A percentile compares a stretch with the other conserved stretches of the same genome.
Conservation (phyloP, 441 rosid species). For the Syzygium malaccense region DNA sequence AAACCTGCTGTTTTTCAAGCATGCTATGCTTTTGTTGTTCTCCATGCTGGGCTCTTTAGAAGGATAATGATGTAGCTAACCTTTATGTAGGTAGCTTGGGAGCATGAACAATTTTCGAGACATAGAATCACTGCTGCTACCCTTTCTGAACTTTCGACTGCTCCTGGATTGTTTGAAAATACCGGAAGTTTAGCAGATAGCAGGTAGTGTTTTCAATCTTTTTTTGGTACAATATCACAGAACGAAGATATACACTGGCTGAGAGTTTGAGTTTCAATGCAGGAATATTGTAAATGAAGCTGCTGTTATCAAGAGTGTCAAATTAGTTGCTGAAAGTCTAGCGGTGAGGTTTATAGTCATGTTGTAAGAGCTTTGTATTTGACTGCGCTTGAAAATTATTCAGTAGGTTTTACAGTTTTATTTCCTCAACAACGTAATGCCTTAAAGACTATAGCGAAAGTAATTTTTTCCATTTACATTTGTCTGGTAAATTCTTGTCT, state of each 20-base stretch:
- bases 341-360: conserved; percentile 49
- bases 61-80: conserved; percentile 25
- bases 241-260: background rate
- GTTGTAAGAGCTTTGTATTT: background rate
- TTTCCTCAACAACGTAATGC: background rate
- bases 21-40: background rate
- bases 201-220: conserved; percentile 39
- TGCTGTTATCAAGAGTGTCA: conserved; percentile 63
- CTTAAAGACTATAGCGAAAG: background rate
- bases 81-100: conserved; percentile 96
- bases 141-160: conserved; percentile 66
- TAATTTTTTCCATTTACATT: background rate
- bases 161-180: conserved; percentile 72
- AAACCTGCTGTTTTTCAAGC: background rate
- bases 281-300: conserved; percentile 65
- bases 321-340: conserved; percentile 90
- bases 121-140: conserved; percentile 95
- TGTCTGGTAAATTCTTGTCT: background rate
- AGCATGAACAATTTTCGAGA: conserved; percentile 97
- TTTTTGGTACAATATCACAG: conserved; percentile 1
- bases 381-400: background rate
- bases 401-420: background rate
- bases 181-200: conserved; percentile 76
- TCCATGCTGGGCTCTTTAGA: conserved; percentile 9
- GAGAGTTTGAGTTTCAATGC: conserved; percentile 9